Evolutionary conservation across 352 stramenopile genomes (phyloP).

Genomic region (Chrysophaeum taylorii): DNA sequence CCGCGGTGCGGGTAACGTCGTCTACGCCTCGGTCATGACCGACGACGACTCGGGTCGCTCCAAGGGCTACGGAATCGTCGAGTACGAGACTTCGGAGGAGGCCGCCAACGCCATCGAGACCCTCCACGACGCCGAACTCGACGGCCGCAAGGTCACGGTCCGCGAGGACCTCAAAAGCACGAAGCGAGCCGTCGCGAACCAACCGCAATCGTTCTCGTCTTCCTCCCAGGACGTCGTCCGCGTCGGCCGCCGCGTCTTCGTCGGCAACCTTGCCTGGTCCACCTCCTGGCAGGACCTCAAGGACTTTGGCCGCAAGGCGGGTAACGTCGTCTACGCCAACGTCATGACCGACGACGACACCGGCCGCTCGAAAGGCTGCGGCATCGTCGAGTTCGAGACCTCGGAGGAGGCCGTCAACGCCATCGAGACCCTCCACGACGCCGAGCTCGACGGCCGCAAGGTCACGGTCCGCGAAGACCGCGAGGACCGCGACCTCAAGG

Average conservation of each 20-base stretch:
- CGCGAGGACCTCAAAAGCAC: neutral
- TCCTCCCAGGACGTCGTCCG: too few species aligned
- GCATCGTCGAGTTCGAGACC: conserved; percentile 52
- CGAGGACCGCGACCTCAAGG: too few species aligned
- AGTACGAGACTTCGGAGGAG: conserved; percentile 51
- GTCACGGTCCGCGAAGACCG: too few species aligned
- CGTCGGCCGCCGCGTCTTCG: conserved; percentile 41
- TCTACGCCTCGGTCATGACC: conserved; percentile 47
- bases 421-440: conserved; percentile 77
- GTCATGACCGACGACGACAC: conserved; percentile 54
- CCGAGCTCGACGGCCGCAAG: conserved; percentile 76
- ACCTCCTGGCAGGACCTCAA: conserved; percentile 60
- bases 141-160: conserved; percentile 60
- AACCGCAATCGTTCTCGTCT: too few species aligned
- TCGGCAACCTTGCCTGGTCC: conserved; percentile 55
- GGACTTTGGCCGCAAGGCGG: conserved; percentile 48
- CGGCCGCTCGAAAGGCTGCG: conserved; percentile 76
- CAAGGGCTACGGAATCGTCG: conserved; percentile 67
- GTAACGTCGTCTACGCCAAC: conserved; percentile 47
- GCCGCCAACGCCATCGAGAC: conserved; percentile 67
- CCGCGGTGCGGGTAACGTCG: conserved; percentile 40
- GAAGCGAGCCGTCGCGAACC: too few species aligned
- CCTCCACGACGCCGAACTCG: conserved; percentile 80
- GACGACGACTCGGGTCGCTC: conserved; percentile 69
- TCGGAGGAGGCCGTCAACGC: conserved; percentile 61